Conservation (phyloP, 163 green algal genomes). For the Botryococcus braunii region DNA sequence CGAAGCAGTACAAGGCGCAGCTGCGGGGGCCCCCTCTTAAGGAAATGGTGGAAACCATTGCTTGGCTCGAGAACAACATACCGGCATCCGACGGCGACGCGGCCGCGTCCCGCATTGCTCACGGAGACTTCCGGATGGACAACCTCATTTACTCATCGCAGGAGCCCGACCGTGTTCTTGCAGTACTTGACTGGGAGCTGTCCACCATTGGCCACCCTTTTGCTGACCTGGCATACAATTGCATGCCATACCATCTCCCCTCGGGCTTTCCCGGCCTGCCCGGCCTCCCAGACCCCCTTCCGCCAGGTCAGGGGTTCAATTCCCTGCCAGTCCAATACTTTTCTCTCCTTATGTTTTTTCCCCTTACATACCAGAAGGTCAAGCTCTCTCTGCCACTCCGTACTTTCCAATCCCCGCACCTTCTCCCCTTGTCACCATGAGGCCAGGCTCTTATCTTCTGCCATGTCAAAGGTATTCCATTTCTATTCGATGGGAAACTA, state of each 20-base stretch:
- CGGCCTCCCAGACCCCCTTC: conserved; percentile 32
- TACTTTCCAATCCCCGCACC: too few species aligned
- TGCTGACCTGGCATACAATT: conserved; percentile 88
- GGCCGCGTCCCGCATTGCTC: conserved; percentile 20
- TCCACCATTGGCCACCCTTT: conserved; percentile 83
- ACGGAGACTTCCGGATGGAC: conserved; percentile 73
- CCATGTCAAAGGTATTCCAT: too few species aligned
- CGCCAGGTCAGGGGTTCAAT: too few species aligned
- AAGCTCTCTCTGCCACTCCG: too few species aligned
- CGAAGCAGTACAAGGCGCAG: conserved; percentile 66
- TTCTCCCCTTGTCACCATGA: too few species aligned
- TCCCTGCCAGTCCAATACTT: too few species aligned
- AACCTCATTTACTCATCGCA: conserved; percentile 78
- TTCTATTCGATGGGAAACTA: too few species aligned
- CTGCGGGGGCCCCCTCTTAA: conserved; percentile 23
- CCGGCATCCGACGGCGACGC: conserved; percentile 46
- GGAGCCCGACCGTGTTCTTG: conserved; percentile 32
- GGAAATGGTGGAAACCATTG: conserved; percentile 58
- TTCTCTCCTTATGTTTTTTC: too few species aligned
- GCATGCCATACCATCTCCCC: conserved; percentile 81
- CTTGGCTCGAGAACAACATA: conserved; percentile 69
- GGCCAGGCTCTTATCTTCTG: too few species aligned
- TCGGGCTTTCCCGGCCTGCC: conserved; percentile 18
- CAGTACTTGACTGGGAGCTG: conserved; percentile 98
- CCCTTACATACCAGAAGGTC: too few species aligned